A percentile compares a stretch with the other conserved stretches of the same genome.
These are phyloP conservation scores for Isatis lusitanica DNA, from an alignment of 441 rosid species.

Conservation along the genomic window DNA sequence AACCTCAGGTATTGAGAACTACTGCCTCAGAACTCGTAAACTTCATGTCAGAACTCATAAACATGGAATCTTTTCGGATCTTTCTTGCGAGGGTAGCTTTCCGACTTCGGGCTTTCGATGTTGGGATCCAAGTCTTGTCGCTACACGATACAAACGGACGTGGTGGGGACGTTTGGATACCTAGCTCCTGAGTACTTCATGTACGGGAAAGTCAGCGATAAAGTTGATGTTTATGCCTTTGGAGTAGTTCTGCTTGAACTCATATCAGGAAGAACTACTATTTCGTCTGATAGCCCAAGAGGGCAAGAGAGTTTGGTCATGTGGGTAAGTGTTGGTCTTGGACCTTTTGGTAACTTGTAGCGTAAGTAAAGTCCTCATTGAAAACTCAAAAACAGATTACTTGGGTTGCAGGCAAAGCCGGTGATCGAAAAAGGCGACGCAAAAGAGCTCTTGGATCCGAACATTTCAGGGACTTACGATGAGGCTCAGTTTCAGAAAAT, in stretches of 20 bases:
- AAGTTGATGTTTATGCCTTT: slow-evolving; percentile 84
- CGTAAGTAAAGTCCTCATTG: background rate
- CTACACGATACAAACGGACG: slow-evolving; percentile 54
- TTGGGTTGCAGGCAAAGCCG: slow-evolving; percentile 67
- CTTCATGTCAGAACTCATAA: background rate
- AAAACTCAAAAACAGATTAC: slow-evolving; percentile 24
- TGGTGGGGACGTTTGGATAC: slow-evolving; percentile 92
- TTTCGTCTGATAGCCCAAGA: slow-evolving; percentile 48
- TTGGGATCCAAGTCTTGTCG: slow-evolving; percentile 69
- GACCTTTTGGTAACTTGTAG: background rate
- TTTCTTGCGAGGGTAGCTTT: slow-evolving; percentile 46
- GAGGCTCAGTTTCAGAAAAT: slow-evolving; percentile 62
- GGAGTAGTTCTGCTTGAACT: slow-evolving; percentile 87
- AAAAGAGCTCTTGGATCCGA: slow-evolving; percentile 62
- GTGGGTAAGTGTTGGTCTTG: slow-evolving; percentile 64
- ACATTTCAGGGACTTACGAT: slow-evolving; percentile 45
- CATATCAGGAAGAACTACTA: slow-evolving; percentile 74
- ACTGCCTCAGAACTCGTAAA: background rate
- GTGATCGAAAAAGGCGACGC: slow-evolving; percentile 57
- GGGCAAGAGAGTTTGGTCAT: slow-evolving; percentile 79
- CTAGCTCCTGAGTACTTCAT: slow-evolving; percentile 95
- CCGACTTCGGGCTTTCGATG: slow-evolving; percentile 86
- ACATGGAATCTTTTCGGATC: background rate
- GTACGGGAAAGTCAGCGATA: slow-evolving; percentile 89
- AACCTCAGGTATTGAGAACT: slow-evolving; percentile 60